These are phyloP conservation scores for Salvia miltiorrhiza DNA, from an alignment of 257 asterid species.

Conservation along the genomic window DNA sequence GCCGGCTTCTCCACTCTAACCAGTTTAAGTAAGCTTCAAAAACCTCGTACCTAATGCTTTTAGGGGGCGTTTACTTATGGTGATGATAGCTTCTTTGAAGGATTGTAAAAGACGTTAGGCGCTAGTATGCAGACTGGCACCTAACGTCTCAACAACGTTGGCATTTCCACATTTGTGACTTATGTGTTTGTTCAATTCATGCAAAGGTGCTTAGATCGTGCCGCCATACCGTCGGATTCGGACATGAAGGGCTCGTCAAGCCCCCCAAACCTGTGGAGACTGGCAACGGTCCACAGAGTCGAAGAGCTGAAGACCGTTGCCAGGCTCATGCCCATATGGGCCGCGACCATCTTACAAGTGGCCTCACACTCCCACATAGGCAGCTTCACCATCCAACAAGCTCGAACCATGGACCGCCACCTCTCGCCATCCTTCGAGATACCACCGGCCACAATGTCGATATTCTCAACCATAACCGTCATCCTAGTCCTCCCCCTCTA, in stretches of 20 bases:
- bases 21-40: slow-evolving; percentile 64
- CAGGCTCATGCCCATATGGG: slow-evolving; percentile 74
- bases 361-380: slow-evolving; percentile 58
- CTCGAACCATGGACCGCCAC: slow-evolving; percentile 66
- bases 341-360: slow-evolving; percentile 56
- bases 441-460: slow-evolving; percentile 72
- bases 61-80: neutral
- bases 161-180: neutral
- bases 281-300: slow-evolving; percentile 74
- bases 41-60: neutral
- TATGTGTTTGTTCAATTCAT: neutral
- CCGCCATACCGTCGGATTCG: slow-evolving; percentile 45
- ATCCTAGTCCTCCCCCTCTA: slow-evolving; percentile 44
- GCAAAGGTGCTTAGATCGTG: slow-evolving; percentile 67
- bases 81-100: neutral
- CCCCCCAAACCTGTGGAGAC: slow-evolving; percentile 62
- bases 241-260: slow-evolving; percentile 33
- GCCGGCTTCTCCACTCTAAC: slow-evolving; percentile 65
- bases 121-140: neutral
- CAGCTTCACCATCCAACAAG: slow-evolving; percentile 71
- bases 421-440: slow-evolving; percentile 50
- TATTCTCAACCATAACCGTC: slow-evolving; percentile 64
- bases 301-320: slow-evolving; percentile 74
- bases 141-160: neutral
- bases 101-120: neutral